A percentile compares a stretch with the other conserved stretches of the same genome.
These are phyloP conservation scores for Ustilago hordei DNA, from an alignment of 1,284 basidiomycete genomes.

Conservation along the genomic window DNA sequence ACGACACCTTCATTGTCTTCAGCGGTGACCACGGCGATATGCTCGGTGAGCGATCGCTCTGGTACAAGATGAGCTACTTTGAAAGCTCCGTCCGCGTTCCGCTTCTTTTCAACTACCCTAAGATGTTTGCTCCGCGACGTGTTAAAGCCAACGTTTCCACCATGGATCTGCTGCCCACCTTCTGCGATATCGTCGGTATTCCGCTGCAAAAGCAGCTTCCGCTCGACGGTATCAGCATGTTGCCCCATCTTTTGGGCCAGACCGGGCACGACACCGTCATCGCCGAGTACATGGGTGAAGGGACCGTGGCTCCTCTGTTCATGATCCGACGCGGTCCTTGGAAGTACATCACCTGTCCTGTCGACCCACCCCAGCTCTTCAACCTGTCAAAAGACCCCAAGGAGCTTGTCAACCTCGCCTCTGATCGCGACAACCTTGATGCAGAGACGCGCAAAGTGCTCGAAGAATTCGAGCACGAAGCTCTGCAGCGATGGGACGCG, in stretches of 20 bases:
- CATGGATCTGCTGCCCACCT: conserved; percentile 42
- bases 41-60: conserved; percentile 39
- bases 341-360: conserved; percentile 43
- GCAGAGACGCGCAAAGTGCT: conserved; percentile 26
- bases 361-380: conserved; percentile 41
- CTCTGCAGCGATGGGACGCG: conserved; percentile 33
- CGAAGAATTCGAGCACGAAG: conserved; percentile 26
- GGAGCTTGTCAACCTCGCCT: conserved; percentile 41
- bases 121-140: conserved; percentile 32
- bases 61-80: conserved; percentile 53
- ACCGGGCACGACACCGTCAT: conserved; percentile 38
- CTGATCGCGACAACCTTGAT: conserved; percentile 26
- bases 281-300: conserved; percentile 46
- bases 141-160: conserved; percentile 44
- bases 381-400: conserved; percentile 32
- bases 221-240: conserved; percentile 39
- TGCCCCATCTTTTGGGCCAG: conserved; percentile 31
- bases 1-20: conserved; percentile 40
- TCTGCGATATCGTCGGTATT: conserved; percentile 39
- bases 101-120: conserved; percentile 43
- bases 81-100: conserved; percentile 47
- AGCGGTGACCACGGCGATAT: conserved; percentile 46
- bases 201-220: conserved; percentile 35
- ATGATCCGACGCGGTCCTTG: conserved; percentile 46
- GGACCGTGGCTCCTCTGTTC: conserved; percentile 36